Evolutionary conservation across 2,329 filamentous ascomycete genomes (phyloP).

Genomic region (Trichoderma sp.): DNA sequence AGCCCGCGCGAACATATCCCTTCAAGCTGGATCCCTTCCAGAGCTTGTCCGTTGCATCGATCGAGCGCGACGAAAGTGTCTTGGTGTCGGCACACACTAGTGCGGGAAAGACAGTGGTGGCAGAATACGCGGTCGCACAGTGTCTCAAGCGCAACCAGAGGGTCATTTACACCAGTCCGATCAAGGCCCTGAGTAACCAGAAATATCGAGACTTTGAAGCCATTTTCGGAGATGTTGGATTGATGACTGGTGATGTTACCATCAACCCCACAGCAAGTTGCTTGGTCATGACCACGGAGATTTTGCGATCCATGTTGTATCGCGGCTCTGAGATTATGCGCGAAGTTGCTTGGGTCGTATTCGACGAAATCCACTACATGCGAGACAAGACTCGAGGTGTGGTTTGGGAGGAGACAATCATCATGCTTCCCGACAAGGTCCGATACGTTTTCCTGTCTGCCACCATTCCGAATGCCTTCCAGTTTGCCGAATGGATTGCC

Average conservation of each 20-base stretch:
- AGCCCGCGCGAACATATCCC: constrained; percentile 79
- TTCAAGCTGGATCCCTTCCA: constrained; percentile 98
- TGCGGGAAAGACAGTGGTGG: constrained; percentile 97
- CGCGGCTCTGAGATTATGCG: constrained; percentile 99
- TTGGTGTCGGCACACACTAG: constrained; percentile 96
- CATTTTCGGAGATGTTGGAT: constrained; percentile 92
- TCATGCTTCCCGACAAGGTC: constrained; percentile 95
- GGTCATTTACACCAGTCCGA: constrained; percentile 98
- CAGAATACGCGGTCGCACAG: constrained; percentile 97
- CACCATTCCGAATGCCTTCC: constrained; percentile 98
- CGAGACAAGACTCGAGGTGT: constrained; percentile 92
- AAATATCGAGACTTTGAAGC: constrained; percentile 96
- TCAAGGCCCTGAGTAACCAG: constrained; percentile 98
- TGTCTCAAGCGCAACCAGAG: constrained; percentile 96
- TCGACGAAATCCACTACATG: constrained; percentile 99
- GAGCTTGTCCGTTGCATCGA: constrained; percentile 89
- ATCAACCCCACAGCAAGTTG: constrained; percentile 99
- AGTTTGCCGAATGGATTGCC: constrained; percentile 98
- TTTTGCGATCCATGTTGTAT: constrained; percentile 98
- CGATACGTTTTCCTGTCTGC: constrained; percentile 97
- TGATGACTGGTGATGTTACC: constrained; percentile 99
- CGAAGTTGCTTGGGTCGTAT: constrained; percentile 97
- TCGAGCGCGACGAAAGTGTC: constrained; percentile 94
- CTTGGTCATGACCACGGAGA: constrained; percentile 98
- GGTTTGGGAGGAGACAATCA: constrained; percentile 99